Conservation (phyloP, 2,329 filamentous ascomycete species). For the Diplodia scrobiculata region DNA sequence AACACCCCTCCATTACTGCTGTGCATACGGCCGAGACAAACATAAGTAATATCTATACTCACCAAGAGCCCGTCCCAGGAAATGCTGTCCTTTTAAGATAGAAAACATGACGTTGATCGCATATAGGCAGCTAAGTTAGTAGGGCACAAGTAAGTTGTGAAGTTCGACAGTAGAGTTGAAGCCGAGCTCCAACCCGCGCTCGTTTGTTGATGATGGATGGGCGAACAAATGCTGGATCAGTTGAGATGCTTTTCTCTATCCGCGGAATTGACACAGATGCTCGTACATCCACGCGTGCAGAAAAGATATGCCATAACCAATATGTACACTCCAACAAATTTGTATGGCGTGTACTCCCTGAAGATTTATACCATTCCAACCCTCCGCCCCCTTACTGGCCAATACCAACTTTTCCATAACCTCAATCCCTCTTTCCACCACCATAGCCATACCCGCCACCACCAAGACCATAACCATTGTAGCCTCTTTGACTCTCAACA, state of each 20-base stretch:
- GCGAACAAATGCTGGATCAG: background rate
- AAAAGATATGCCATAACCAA: background rate
- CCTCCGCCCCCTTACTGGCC: too few species aligned
- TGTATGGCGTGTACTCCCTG: background rate
- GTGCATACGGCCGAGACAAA: background rate
- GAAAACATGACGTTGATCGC: too few species aligned
- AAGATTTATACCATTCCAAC: background rate
- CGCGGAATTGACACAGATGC: background rate
- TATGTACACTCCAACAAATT: background rate
- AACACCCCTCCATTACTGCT: background rate
- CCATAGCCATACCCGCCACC: slow-evolving; percentile 51
- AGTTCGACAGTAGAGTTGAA: background rate
- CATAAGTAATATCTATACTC: background rate
- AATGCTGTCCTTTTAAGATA: background rate
- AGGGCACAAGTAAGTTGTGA: background rate
- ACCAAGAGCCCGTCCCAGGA: background rate
- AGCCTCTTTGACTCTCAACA: slow-evolving; percentile 41
- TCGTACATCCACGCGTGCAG: background rate
- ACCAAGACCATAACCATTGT: slow-evolving; percentile 41
- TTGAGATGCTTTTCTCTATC: background rate
- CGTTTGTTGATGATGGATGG: too few species aligned
- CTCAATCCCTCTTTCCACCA: slow-evolving; percentile 50
- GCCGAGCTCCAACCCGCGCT: too few species aligned
- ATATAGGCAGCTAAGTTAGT: too few species aligned
- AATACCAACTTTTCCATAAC: background rate